Percentiles rank a stretch among this genome's conserved stretches.
phyloP scores from a whole-genome alignment of 2,329 filamentous ascomycete species.

The Aspergillus pseudoglaucus region DNA sequence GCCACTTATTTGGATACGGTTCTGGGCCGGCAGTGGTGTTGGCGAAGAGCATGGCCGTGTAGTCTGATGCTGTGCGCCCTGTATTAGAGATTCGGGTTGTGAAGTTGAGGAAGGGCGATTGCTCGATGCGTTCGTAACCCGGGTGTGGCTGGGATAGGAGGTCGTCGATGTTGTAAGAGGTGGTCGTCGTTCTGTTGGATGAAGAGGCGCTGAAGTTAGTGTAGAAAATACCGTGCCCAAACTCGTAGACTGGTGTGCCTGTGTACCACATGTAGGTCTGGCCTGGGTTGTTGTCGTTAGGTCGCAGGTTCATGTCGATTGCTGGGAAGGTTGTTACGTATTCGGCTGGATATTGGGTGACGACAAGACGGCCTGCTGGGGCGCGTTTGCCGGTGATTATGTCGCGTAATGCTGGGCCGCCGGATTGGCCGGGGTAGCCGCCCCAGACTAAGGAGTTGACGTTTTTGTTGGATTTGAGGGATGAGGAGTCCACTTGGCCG shows the following conservation, averaged over 20 bases:
- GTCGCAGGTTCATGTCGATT: conserved; percentile 37
- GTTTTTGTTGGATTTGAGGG: conserved; percentile 32
- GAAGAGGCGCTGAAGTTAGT: conserved; percentile 30
- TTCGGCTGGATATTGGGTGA: conserved; percentile 34
- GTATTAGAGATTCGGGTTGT: conserved; percentile 32
- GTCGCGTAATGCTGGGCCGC: conserved; percentile 37
- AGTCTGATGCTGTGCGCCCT: conserved; percentile 32
- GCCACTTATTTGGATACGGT: conserved; percentile 38
- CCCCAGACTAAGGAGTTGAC: conserved; percentile 40
- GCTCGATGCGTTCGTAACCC: conserved; percentile 24
- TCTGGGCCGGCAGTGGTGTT: conserved; percentile 33
- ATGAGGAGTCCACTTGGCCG: conserved; percentile 39
- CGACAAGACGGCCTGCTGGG: conserved; percentile 36
- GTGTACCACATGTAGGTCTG: conserved; percentile 43
- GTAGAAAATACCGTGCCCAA: conserved; percentile 41
- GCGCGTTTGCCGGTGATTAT: conserved; percentile 37
- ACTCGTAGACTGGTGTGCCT: conserved; percentile 33
- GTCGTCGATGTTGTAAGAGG: conserved; percentile 27
- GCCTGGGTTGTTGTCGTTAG: conserved; percentile 32
- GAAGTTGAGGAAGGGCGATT: conserved; percentile 33
- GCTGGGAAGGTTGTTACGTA: conserved; percentile 39
- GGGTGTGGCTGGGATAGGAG: conserved; percentile 25
- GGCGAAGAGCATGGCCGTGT: conserved; percentile 35
- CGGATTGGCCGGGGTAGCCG: conserved; percentile 41
- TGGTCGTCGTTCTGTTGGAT: background rate